Conservation (phyloP, 73 alveolate species). For the Uronychia binucleata region DNA sequence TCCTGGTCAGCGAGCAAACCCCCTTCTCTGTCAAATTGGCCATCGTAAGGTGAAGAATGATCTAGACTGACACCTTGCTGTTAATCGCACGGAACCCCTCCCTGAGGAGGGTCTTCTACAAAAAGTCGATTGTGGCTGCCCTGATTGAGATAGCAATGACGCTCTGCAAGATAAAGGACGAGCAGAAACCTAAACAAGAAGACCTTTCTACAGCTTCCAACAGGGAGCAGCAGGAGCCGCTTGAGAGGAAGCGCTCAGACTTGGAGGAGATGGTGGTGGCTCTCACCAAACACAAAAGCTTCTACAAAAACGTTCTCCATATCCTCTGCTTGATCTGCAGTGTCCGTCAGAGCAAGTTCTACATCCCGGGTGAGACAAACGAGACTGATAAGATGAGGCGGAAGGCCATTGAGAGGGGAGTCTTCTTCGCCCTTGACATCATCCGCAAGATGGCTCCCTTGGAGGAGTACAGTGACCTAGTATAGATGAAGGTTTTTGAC, state of each 20-base stretch:
- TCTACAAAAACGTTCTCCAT: not conserved
- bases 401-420: no score
- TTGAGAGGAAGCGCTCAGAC: not conserved
- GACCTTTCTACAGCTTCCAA: no score
- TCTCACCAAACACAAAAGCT: not conserved
- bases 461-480: no score
- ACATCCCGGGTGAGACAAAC: no score
- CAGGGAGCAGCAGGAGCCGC: no score
- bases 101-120: slow-evolving; percentile 29
- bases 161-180: not conserved
- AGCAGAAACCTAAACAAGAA: no score
- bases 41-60: not conserved
- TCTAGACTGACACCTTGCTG: slow-evolving; percentile 31
- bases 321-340: no score
- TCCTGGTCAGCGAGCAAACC: slow-evolving; percentile 4
- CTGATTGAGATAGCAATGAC: slow-evolving; percentile 17
- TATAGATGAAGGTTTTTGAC: no score
- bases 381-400: no score
- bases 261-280: not conserved
- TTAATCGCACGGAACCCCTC: slow-evolving; percentile 29
- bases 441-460: no score
- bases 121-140: slow-evolving; percentile 9
- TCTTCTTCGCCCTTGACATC: no score
- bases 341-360: no score
- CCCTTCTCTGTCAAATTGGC: slow-evolving; percentile 20